A percentile compares a stretch with the other conserved stretches of the same genome.
Evolutionary conservation across 257 asterid species (phyloP).

Genomic region (Forsythia suspensa): DNA sequence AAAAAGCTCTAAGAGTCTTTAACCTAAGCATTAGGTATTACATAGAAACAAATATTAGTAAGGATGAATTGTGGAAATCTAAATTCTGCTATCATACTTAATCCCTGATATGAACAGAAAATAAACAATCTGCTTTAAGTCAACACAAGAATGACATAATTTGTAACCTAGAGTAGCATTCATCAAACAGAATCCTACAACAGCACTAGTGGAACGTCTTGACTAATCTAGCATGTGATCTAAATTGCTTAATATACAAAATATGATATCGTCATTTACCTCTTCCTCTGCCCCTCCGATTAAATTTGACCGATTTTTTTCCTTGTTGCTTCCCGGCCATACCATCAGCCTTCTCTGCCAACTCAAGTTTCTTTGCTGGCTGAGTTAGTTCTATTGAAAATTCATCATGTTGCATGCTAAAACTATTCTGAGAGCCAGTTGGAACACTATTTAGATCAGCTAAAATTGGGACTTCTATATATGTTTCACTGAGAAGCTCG

Average conservation of each 20-base stretch:
- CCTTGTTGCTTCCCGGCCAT: slow-evolving; percentile 35
- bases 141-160: neutral
- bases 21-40: neutral
- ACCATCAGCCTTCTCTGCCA: slow-evolving; percentile 16
- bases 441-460: slow-evolving; percentile 37
- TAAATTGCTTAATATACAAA: slow-evolving; percentile 16
- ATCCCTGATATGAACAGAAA: neutral
- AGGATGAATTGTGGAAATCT: neutral
- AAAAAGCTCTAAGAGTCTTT: neutral
- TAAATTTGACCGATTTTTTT: slow-evolving; percentile 31
- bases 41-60: neutral
- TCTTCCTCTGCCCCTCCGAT: slow-evolving; percentile 44
- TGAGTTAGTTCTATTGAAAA: slow-evolving; percentile 25
- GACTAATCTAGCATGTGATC: slow-evolving; percentile 33
- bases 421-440: slow-evolving; percentile 34
- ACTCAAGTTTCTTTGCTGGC: slow-evolving; percentile 21
- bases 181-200: slow-evolving; percentile 24
- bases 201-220: slow-evolving; percentile 19
- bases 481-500: slow-evolving; percentile 47
- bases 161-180: slow-evolving; percentile 1
- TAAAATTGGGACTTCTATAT: slow-evolving; percentile 52
- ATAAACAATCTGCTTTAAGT: neutral
- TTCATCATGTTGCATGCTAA: slow-evolving; percentile 41
- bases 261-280: slow-evolving; percentile 31
- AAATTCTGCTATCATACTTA: neutral